These are phyloP conservation scores for Mycotypha africana DNA, from an alignment of 371 early-diverging fungal genomes.

Conservation along the genomic window DNA sequence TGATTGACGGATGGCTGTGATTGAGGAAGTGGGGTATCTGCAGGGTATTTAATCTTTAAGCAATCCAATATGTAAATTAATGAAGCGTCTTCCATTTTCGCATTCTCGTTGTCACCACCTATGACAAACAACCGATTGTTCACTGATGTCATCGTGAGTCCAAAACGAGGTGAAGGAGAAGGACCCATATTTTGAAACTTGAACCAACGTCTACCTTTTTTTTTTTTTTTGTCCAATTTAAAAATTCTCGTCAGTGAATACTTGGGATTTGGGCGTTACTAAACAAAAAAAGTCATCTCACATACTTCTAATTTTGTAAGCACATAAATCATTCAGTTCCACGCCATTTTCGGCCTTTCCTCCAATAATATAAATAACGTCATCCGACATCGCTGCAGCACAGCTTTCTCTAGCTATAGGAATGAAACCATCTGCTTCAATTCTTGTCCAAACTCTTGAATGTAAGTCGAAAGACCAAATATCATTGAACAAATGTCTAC, in stretches of 20 bases:
- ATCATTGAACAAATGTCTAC: constrained; percentile 65
- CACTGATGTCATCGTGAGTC: constrained; percentile 58
- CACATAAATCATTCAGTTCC: constrained; percentile 65
- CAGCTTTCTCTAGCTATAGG: constrained; percentile 67
- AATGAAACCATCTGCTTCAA: constrained; percentile 58
- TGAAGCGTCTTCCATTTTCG: constrained; percentile 48
- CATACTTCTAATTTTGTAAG: constrained; percentile 64
- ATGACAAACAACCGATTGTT: constrained; percentile 59
- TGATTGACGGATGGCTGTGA: too few species aligned
- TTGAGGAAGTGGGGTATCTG: constrained; percentile 43
- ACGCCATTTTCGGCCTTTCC: constrained; percentile 58
- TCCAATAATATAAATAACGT: constrained; percentile 73
- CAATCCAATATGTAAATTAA: constrained; percentile 63
- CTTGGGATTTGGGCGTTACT: too few species aligned
- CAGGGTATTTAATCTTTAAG: constrained; percentile 66
- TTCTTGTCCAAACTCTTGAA: constrained; percentile 50
- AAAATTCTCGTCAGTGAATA: too few species aligned
- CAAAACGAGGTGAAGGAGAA: constrained; percentile 60
- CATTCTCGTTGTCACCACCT: constrained; percentile 55
- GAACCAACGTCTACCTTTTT: constrained; percentile 51
- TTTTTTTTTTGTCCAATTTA: neutral
- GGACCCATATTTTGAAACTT: constrained; percentile 72
- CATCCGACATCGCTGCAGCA: constrained; percentile 63
- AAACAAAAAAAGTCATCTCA: too few species aligned
- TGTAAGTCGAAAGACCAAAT: constrained; percentile 68